Evolutionary conservation across 192 early-diverging fungal species (phyloP).

Genomic region (Linnemannia exigua): DNA sequence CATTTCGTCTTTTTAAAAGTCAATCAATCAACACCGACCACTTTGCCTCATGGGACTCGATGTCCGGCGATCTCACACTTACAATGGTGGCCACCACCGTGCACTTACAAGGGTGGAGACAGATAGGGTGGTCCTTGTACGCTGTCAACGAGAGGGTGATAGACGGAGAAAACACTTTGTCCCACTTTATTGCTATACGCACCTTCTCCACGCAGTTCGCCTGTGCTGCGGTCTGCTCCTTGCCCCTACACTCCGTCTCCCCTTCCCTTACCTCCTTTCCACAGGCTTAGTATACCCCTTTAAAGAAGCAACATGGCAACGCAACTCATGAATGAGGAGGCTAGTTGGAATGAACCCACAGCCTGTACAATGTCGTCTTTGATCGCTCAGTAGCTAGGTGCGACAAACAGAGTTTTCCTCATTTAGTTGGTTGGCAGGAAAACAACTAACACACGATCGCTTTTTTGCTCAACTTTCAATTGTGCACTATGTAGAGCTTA

Average conservation of each 20-base stretch:
- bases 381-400: neutral
- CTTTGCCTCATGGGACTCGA: neutral
- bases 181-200: neutral
- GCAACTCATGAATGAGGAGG: neutral
- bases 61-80: neutral
- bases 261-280: neutral
- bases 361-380: neutral
- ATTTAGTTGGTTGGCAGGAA: neutral
- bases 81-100: neutral
- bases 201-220: neutral
- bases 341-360: neutral
- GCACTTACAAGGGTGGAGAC: neutral
- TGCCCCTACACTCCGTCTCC: neutral
- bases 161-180: slow-evolving; percentile 5
- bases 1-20: neutral
- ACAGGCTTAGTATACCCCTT: neutral
- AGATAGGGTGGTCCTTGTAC: neutral
- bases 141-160: neutral
- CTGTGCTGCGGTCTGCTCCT: slow-evolving; percentile 2
- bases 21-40: neutral
- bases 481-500: slow-evolving; percentile 72
- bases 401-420: neutral
- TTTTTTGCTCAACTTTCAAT: neutral
- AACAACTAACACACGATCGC: neutral
- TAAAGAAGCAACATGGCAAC: too few relatives aligned